Conservation (phyloP, 2,329 filamentous ascomycete species). For the Nectriaceae sp. region DNA sequence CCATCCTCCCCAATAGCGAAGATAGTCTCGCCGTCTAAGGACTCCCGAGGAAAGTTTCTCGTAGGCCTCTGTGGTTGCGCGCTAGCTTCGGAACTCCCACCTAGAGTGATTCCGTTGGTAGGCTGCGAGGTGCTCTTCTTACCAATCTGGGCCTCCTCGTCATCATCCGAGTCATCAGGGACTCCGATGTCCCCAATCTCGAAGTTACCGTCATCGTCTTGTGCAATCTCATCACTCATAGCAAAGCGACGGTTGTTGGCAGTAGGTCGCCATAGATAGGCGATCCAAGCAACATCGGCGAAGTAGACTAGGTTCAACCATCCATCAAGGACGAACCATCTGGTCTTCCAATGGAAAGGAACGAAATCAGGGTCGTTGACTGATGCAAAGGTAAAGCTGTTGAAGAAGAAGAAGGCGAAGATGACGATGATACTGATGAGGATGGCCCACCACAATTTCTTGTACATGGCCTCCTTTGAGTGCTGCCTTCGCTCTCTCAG, state of each 20-base stretch:
- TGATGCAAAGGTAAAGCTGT: slow-evolving; percentile 92
- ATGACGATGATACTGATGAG: slow-evolving; percentile 90
- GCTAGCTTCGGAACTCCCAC: slow-evolving; percentile 24
- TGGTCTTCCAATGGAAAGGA: slow-evolving; percentile 93
- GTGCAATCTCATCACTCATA: slow-evolving; percentile 98
- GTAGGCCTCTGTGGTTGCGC: slow-evolving; percentile 22
- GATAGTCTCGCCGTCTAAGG: slow-evolving; percentile 85
- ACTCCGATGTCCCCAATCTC: slow-evolving; percentile 92
- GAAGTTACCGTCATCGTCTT: slow-evolving; percentile 94
- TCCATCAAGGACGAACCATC: slow-evolving; percentile 96
- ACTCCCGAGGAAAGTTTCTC: slow-evolving; percentile 51
- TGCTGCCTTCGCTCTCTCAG: slow-evolving; percentile 92
- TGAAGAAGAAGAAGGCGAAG: slow-evolving; percentile 98
- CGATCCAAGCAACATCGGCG: slow-evolving; percentile 87
- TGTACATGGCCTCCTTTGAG: slow-evolving; percentile 94
- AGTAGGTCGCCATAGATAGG: slow-evolving; percentile 95
- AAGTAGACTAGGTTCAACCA: slow-evolving; percentile 98
- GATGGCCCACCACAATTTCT: slow-evolving; percentile 98
- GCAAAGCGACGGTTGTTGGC: slow-evolving; percentile 96
- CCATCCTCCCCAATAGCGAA: slow-evolving; percentile 88
- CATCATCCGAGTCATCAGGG: slow-evolving; percentile 61
- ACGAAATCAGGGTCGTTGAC: slow-evolving; percentile 85
- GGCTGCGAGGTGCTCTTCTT: slow-evolving; percentile 29
- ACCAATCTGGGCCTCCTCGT: slow-evolving; percentile 56
- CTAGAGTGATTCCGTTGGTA: slow-evolving; percentile 25